phyloP scores from a whole-genome alignment of 2,329 filamentous ascomycete genomes.

The Parascedosporium putredinis region DNA sequence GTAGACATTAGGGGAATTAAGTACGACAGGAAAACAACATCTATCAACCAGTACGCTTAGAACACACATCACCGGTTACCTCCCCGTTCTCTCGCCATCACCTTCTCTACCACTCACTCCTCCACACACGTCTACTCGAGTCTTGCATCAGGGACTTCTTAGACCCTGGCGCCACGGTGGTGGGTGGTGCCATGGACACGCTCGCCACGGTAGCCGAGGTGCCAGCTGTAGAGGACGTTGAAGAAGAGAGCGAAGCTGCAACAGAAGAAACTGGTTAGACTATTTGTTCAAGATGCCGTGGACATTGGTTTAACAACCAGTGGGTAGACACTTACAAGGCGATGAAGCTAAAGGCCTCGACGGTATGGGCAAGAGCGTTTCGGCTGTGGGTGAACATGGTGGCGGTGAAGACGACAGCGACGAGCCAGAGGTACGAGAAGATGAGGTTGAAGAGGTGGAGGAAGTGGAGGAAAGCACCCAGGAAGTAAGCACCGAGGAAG shows the following conservation, averaged over 20 bases:
- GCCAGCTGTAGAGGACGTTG: slow-evolving; percentile 23
- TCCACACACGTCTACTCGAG: no score
- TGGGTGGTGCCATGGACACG: slow-evolving; percentile 3
- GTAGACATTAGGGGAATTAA: background rate
- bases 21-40: background rate
- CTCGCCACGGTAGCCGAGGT: slow-evolving; percentile 14
- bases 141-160: no score
- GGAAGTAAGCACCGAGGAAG: slow-evolving; percentile 20
- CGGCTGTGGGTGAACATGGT: slow-evolving; percentile 17
- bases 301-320: no score
- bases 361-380: slow-evolving; percentile 15
- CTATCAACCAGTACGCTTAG: no score
- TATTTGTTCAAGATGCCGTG: background rate
- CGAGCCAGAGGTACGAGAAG: slow-evolving; percentile 25
- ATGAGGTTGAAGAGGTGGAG: slow-evolving; percentile 23
- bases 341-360: slow-evolving; percentile 24
- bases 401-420: slow-evolving; percentile 21
- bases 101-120: no score
- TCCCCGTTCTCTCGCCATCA: no score
- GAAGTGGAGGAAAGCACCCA: slow-evolving; percentile 16
- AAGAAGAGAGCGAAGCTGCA: slow-evolving; percentile 22
- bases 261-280: slow-evolving; percentile 2
- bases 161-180: background rate
- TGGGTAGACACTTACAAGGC: slow-evolving; percentile 25
- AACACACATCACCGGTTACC: no score